Percentiles rank a stretch among this genome's conserved stretches.
These are phyloP conservation scores for Lodderomyces metapsilosis DNA, from an alignment of 1,139 yeast species.

Conservation along the genomic window DNA sequence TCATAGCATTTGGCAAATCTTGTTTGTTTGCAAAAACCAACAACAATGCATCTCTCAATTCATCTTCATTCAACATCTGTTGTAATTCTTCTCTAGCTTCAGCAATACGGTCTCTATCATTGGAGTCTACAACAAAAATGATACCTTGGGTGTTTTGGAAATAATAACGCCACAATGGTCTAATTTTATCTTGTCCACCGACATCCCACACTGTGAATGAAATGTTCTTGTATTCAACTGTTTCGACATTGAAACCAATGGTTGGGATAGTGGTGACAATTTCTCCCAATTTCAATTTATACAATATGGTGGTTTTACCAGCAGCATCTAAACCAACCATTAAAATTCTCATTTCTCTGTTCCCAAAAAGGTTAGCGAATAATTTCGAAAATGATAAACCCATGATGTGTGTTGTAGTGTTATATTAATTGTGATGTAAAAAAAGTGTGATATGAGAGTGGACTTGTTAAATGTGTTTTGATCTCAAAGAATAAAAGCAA, in stretches of 20 bases:
- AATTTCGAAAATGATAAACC: constrained; percentile 39
- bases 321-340: constrained; percentile 47
- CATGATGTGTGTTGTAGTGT: constrained; percentile 17
- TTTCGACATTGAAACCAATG: constrained; percentile 43
- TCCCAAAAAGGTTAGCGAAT: constrained; percentile 38
- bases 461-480: too few relatives aligned
- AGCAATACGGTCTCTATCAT: constrained; percentile 45
- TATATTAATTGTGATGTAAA: background rate
- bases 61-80: constrained; percentile 45
- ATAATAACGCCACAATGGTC: constrained; percentile 46
- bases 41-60: constrained; percentile 42
- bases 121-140: constrained; percentile 42
- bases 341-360: constrained; percentile 44
- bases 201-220: constrained; percentile 46
- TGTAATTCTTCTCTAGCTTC: constrained; percentile 46
- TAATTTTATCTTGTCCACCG: constrained; percentile 45
- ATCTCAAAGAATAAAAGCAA: background rate
- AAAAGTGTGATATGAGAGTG: constrained; percentile 1
- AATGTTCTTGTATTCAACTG: constrained; percentile 43
- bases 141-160: constrained; percentile 45
- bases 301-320: constrained; percentile 44
- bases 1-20: constrained; percentile 46
- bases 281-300: constrained; percentile 43
- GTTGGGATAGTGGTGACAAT: constrained; percentile 44
- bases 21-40: constrained; percentile 44